Evolutionary conservation across 345 rosid genomes (phyloP).

Genomic region (Syzygium aqueum): DNA sequence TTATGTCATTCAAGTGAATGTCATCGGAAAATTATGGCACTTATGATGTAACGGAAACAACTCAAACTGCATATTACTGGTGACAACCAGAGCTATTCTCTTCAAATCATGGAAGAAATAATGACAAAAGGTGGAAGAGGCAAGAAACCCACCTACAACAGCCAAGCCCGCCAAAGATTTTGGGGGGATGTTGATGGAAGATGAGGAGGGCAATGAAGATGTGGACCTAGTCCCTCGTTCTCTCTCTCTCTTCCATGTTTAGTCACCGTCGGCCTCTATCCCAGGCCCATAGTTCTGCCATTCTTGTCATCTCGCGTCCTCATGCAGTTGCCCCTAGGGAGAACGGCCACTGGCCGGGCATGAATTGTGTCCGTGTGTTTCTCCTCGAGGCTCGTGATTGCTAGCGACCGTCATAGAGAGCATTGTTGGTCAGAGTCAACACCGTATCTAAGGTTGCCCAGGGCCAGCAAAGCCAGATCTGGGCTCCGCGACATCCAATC

Average conservation of each 20-base stretch:
- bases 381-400: background rate
- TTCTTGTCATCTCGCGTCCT: background rate
- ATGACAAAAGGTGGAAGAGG: constrained; percentile 20
- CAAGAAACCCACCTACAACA: no score
- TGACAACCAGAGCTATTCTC: constrained; percentile 62
- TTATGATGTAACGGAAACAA: constrained; percentile 23
- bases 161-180: constrained; percentile 35
- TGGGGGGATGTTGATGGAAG: constrained; percentile 59
- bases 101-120: constrained; percentile 70
- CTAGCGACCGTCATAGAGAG: background rate
- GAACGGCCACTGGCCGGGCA: background rate
- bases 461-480: background rate
- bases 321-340: background rate
- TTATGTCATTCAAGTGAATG: no score
- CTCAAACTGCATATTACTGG: constrained; percentile 59
- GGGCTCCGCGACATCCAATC: background rate
- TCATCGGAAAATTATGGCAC: no score
- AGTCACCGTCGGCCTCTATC: background rate
- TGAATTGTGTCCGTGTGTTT: background rate
- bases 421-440: background rate
- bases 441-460: background rate
- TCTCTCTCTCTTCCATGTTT: background rate
- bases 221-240: constrained; percentile 11
- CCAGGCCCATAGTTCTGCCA: background rate
- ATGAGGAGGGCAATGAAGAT: constrained; percentile 42